Evolutionary conservation across 2,329 filamentous ascomycete genomes (phyloP).

Genomic region (Elsinoe arachidis): DNA sequence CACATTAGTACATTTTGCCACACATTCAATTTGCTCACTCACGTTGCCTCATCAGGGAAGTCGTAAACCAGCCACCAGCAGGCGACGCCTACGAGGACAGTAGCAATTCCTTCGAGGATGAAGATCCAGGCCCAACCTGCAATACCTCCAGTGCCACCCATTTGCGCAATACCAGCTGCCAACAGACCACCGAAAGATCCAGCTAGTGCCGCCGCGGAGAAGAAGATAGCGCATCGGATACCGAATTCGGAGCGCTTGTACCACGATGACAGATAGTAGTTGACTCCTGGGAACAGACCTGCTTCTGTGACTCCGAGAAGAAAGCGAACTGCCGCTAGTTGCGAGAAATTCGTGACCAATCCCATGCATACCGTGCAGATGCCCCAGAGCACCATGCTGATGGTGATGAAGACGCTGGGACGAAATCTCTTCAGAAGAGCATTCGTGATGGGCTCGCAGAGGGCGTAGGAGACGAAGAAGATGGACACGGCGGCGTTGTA

Average conservation of each 20-base stretch:
- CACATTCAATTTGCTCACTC: background rate
- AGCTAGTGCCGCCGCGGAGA: slow-evolving; percentile 70
- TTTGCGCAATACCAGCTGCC: slow-evolving; percentile 61
- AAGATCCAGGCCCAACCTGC: slow-evolving; percentile 37
- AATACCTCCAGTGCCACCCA: slow-evolving; percentile 52
- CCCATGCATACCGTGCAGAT: slow-evolving; percentile 51
- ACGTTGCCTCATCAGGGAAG: slow-evolving; percentile 62
- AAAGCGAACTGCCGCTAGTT: slow-evolving; percentile 23
- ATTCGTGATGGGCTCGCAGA: slow-evolving; percentile 73
- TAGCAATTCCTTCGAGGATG: slow-evolving; percentile 54
- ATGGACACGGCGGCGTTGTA: slow-evolving; percentile 72
- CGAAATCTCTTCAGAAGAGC: slow-evolving; percentile 66
- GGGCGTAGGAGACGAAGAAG: slow-evolving; percentile 78
- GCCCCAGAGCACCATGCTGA: slow-evolving; percentile 71
- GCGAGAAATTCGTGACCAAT: slow-evolving; percentile 21
- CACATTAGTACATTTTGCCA: slow-evolving; percentile 21
- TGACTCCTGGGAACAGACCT: slow-evolving; percentile 57
- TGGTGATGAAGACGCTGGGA: slow-evolving; percentile 70
- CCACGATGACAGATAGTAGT: slow-evolving; percentile 78
- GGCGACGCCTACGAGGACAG: slow-evolving; percentile 56
- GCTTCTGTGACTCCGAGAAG: slow-evolving; percentile 26
- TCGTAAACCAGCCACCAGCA: slow-evolving; percentile 76
- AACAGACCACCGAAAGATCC: slow-evolving; percentile 70
- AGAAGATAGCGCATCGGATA: slow-evolving; percentile 72
- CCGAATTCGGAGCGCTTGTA: slow-evolving; percentile 73